Percentiles rank a stretch among this genome's conserved stretches.
These are phyloP conservation scores for Tricholoma furcatifolium DNA, from an alignment of 768 basidiomycete genomes.

Conservation along the genomic window DNA sequence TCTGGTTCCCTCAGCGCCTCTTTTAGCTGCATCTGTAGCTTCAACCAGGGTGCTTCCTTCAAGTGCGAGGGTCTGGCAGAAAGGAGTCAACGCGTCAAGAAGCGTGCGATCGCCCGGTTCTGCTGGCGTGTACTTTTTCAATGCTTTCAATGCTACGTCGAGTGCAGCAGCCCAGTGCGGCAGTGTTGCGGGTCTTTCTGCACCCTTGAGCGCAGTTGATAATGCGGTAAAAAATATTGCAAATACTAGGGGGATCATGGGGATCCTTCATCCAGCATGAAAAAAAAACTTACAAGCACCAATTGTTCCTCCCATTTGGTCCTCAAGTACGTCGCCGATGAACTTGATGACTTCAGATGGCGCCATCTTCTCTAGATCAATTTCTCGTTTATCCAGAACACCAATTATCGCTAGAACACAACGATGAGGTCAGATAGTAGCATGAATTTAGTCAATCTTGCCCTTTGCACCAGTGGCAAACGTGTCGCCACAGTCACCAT, in stretches of 20 bases:
- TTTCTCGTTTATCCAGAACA: constrained; percentile 25
- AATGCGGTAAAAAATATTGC: constrained; percentile 42
- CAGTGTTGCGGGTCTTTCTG: not conserved
- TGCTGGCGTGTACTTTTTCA: constrained; percentile 46
- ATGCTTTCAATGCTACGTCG: constrained; percentile 25
- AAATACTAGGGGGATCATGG: constrained; percentile 31
- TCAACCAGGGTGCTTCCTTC: constrained; percentile 19
- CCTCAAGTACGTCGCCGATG: constrained; percentile 44
- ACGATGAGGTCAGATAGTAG: not conserved
- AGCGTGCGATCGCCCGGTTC: constrained; percentile 55
- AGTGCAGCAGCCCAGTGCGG: constrained; percentile 19
- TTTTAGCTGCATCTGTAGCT: constrained; percentile 35
- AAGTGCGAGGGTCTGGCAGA: constrained; percentile 33
- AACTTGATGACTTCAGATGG: constrained; percentile 23
- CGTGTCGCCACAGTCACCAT: constrained; percentile 64
- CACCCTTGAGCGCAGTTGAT: constrained; percentile 20
- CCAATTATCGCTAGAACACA: constrained; percentile 28
- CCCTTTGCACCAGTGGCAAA: constrained; percentile 48
- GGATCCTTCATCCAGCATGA: not conserved
- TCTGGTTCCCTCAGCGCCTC: constrained; percentile 47
- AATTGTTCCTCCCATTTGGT: constrained; percentile 55
- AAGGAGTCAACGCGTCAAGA: constrained; percentile 51
- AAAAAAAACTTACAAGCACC: constrained; percentile 40
- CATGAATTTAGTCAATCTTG: not conserved
- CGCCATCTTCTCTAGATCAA: constrained; percentile 16